phyloP scores from a whole-genome alignment of 2,329 filamentous ascomycete genomes.

The Atkinsonella hypoxylon region DNA sequence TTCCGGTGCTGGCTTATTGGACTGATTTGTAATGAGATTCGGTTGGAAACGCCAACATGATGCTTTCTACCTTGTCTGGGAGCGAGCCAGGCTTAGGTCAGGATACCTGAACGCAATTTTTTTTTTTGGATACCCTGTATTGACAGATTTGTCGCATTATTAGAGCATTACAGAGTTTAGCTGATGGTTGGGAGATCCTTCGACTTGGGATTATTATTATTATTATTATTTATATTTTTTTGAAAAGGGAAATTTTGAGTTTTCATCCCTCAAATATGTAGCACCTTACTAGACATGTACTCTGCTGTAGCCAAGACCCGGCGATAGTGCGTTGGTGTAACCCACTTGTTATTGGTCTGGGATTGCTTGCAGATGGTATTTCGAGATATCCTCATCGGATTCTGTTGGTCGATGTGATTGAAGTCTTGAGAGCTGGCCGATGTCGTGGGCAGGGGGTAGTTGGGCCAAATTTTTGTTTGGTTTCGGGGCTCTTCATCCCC shows the following conservation, averaged over 20 bases:
- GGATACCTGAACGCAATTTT: not conserved
- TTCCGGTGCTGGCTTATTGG: not conserved
- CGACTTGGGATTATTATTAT: not conserved
- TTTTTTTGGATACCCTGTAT: conserved; percentile 13
- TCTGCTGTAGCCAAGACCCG: too few species aligned
- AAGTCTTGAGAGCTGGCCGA: too few species aligned
- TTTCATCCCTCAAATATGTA: too few species aligned
- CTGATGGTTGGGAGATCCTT: not conserved
- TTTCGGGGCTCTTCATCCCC: too few species aligned
- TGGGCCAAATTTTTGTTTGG: not conserved
- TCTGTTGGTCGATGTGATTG: not conserved
- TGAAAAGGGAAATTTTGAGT: not conserved
- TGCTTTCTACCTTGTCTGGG: not conserved
- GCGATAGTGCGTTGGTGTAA: too few species aligned
- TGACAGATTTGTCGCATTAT: conserved; percentile 3
- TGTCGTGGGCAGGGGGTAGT: too few species aligned
- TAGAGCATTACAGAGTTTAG: not conserved
- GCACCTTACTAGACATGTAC: too few species aligned
- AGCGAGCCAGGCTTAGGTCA: not conserved
- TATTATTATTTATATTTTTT: too few species aligned
- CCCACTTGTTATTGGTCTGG: too few species aligned
- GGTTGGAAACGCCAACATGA: conserved; percentile 3
- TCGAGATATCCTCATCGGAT: not conserved
- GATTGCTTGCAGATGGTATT: too few species aligned
- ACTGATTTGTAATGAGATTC: not conserved